Evolutionary conservation across 2,329 filamentous ascomycete genomes (phyloP).

Genomic region (Chalaropsis thielavioides): DNA sequence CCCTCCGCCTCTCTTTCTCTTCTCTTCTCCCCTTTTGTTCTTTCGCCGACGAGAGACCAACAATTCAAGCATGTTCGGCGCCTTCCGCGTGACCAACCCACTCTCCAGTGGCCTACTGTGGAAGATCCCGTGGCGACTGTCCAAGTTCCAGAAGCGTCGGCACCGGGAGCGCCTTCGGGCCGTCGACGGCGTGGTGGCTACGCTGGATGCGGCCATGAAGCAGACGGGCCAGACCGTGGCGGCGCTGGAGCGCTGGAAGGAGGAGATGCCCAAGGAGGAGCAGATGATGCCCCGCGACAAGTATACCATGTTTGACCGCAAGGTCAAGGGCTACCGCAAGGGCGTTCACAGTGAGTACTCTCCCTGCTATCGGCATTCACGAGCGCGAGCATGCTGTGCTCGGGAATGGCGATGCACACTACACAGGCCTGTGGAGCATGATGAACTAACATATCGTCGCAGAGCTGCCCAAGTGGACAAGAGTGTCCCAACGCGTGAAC

Average conservation of each 20-base stretch:
- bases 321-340: conserved; percentile 91
- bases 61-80: conserved; percentile 55
- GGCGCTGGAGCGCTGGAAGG: conserved; percentile 78
- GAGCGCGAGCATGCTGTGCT: not conserved
- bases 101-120: conserved; percentile 72
- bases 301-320: conserved; percentile 94
- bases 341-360: conserved; percentile 80
- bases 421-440: not conserved
- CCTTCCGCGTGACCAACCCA: conserved; percentile 64
- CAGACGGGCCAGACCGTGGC: conserved; percentile 59
- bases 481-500: conserved; percentile 85
- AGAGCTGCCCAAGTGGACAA: conserved; percentile 88
- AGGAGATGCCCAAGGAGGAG: conserved; percentile 85
- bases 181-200: conserved; percentile 77
- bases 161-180: conserved; percentile 70
- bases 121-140: conserved; percentile 97
- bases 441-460: conserved; percentile 13
- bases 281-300: conserved; percentile 96
- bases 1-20: not conserved
- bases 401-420: not conserved
- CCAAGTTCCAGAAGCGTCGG: conserved; percentile 74
- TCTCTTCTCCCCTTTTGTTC: not conserved
- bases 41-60: not conserved
- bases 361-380: not conserved
- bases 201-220: conserved; percentile 62